These are phyloP conservation scores for Sporothrix brunneoviolacea DNA, from an alignment of 2,329 filamentous ascomycete genomes.

Conservation along the genomic window DNA sequence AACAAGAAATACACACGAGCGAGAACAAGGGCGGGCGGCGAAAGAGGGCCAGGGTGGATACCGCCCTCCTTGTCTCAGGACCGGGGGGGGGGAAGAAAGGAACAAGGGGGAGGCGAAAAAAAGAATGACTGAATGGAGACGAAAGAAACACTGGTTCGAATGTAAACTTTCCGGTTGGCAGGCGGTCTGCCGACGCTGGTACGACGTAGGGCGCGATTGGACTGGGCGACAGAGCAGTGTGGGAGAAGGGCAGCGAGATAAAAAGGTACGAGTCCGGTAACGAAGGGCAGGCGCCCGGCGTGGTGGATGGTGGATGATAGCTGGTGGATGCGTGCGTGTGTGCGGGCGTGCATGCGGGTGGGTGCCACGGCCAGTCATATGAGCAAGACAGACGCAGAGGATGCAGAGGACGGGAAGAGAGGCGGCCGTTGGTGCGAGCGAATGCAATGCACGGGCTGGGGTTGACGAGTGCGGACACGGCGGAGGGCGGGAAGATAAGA, in stretches of 20 bases:
- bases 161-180: conserved; percentile 5
- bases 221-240: too few relatives aligned
- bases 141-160: neutral
- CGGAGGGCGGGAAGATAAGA: too few relatives aligned
- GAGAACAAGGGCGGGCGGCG: neutral
- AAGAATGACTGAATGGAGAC: neutral
- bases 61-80: conserved; percentile 10
- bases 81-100: conserved; percentile 1
- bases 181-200: neutral
- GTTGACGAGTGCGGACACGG: too few relatives aligned
- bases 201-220: neutral
- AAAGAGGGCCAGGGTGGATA: neutral
- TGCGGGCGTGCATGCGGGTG: neutral
- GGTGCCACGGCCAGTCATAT: conserved; percentile 3
- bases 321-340: neutral
- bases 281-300: neutral
- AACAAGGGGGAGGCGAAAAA: conserved; percentile 9
- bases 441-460: neutral
- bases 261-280: neutral
- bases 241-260: neutral
- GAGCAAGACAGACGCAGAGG: neutral
- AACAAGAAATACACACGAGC: neutral
- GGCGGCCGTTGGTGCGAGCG: neutral
- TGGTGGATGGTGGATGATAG: conserved; percentile 3
- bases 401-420: neutral